Conservation (phyloP, 2,329 filamentous ascomycete genomes). For the Tetracladium maxilliforme region DNA sequence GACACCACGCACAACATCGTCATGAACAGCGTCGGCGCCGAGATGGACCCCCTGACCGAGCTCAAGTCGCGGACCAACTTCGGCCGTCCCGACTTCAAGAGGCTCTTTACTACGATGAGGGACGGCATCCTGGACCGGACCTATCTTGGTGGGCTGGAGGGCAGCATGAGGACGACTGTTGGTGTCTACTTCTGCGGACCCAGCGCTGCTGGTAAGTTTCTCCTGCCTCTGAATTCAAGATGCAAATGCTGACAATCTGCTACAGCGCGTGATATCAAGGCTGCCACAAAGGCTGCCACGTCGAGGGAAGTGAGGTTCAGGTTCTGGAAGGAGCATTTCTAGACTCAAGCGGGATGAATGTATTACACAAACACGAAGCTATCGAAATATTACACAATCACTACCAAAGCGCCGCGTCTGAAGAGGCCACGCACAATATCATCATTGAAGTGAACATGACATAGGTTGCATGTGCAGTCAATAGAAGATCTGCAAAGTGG, state of each 20-base stretch:
- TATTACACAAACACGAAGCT: neutral
- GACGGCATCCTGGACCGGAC: conserved; percentile 74
- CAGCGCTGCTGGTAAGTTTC: conserved; percentile 44
- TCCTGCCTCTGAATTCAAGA: conserved; percentile 3
- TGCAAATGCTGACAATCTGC: conserved; percentile 12
- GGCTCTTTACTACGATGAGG: conserved; percentile 71
- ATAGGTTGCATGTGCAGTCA: too few relatives aligned
- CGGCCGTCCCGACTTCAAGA: conserved; percentile 76
- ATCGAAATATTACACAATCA: too few relatives aligned
- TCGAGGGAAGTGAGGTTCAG: conserved; percentile 76
- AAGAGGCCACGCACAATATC: too few relatives aligned
- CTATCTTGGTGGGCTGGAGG: conserved; percentile 73
- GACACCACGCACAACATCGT: conserved; percentile 96
- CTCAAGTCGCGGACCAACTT: conserved; percentile 85
- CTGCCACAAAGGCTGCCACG: conserved; percentile 60
- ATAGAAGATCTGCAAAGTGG: too few relatives aligned
- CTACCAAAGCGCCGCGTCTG: too few relatives aligned
- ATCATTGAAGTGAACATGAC: too few relatives aligned
- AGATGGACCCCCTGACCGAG: conserved; percentile 83
- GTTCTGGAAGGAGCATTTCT: conserved; percentile 97
- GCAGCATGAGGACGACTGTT: conserved; percentile 64
- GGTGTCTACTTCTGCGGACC: conserved; percentile 98
- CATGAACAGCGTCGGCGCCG: conserved; percentile 81
- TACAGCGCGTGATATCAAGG: conserved; percentile 69
- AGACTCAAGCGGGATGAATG: conserved; percentile 8